Evolutionary conservation across 257 asterid species (phyloP), one percentile per base, ranked within the genome.

Genomic region (Ligustrum vulgare): DNA sequence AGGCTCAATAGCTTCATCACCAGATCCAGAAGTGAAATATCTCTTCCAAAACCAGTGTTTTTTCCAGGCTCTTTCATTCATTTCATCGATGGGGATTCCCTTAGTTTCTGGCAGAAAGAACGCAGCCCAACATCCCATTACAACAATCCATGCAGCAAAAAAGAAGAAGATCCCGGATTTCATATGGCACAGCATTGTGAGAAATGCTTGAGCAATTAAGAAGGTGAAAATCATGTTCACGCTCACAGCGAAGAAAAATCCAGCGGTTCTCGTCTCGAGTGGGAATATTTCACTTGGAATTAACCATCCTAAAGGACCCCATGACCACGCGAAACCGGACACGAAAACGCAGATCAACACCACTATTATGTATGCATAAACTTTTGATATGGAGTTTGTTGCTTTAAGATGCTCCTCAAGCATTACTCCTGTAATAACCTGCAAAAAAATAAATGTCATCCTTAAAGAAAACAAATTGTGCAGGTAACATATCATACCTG

Each of bases 221-320:
- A 87, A 85, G 8, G 90, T 87, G 84, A 39, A 85, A 10, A 87
- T 16, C 92, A 87, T 82, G 80, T 85, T 86, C 31, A 70, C 74
- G 82, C 90, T 80, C 0, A 85, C 90, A 0, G 88, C 87, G 23
- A 82, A 63, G 82, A 79, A 78, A 28, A 83, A 84, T 0, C 88
- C 90, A 0, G 88, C 87, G 9, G 84, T 72, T 37, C 92, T 65
- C 2, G 86, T 80, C 69, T 87, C 89, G 33, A 87, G 13, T 0
- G 89, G 89, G 79, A 70, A 87, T 3, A 86, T 87, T 73, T 87
- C 92, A 47, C 92, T 87, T 0, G 92, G 87, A n/a, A 87, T 85
- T 34, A 87, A 9, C 92, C 92, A 87, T 0, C 92, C 88, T 5
- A 85, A 51, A 2, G 92, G 92, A 4, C 92, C 90, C 92, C 92